Base-by-base conservation (phyloP, 2,329 filamentous ascomycete species). In the Rasamsonia emersonii region DNA sequence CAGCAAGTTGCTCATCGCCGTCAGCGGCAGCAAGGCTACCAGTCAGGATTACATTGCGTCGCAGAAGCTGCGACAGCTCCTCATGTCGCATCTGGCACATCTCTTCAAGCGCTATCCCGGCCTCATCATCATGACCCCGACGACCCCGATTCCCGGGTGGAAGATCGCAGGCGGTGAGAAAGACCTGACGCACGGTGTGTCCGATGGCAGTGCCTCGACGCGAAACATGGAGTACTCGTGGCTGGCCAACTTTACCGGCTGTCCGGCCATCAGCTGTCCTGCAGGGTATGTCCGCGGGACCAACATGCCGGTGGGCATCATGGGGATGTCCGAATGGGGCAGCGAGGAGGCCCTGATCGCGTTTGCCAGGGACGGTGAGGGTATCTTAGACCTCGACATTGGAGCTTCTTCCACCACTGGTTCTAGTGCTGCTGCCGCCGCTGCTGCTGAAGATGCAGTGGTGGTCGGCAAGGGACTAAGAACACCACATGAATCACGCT, bases 181-280 rank as follows among this genome's bases (percentile, higher is more conserved):
- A n/a, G 77, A 86, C 47, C 52, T 77, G 4, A 44, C 51, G 5
- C 60, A 67, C 28, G 88, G 88, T 2, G 65, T 85, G 43, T 79
- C 71, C 21, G 81, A 95, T 54, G 79, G 71, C 0, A 86, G 91
- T 52, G 67, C 62, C 39, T 78, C 75, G 10, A 64, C 93, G n/a
- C 67, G 73, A 16, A 83, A 75, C 50, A 93, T 94, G 85, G 75
- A 80, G 56, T 94, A 85, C 58, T 77, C 83, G 10, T 93, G 82
- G 73, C 59, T 93, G 20, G 82, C 86, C 5, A 95, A 95, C 58
- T 79, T 86, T 45, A 75, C 70, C 0, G 88, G 88, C 0, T 78
- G 79, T 29, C 88, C 88, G 1, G 77, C 83, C 1, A 72, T 93
- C 9, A 77, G 68, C 27, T 77, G 76, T 20, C 86, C 88, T 0